phyloP scores from a whole-genome alignment of 257 asterid species.

The Salvia splendens region DNA sequence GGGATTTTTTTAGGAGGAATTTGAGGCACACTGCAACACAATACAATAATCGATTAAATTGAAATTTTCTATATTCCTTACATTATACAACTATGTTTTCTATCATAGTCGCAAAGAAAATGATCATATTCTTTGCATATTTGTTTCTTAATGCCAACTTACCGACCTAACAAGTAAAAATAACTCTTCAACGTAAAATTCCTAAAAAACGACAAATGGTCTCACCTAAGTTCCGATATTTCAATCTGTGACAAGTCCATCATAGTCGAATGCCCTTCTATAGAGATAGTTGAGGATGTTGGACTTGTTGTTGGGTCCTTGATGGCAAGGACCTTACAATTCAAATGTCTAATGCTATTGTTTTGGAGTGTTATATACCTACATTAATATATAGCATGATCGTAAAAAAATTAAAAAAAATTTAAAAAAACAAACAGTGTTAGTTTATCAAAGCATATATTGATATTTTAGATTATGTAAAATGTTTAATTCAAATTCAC shows the following conservation, averaged over 20 bases:
- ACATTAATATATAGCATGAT: not conserved
- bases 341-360: constrained; percentile 48
- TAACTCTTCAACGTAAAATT: not conserved
- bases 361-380: constrained; percentile 64
- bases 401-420: no score
- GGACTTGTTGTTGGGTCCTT: constrained; percentile 52
- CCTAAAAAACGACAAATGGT: not conserved
- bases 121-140: no score
- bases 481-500: no score
- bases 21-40: constrained; percentile 57
- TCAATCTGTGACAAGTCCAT: constrained; percentile 89
- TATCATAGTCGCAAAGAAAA: not conserved
- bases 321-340: constrained; percentile 74
- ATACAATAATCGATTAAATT: not conserved
- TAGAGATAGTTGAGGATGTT: constrained; percentile 45
- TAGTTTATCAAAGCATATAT: no score
- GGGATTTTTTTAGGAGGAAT: constrained; percentile 55
- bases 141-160: not conserved
- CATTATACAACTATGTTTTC: not conserved
- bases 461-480: no score
- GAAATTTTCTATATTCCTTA: not conserved
- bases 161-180: not conserved
- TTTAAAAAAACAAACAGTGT: no score
- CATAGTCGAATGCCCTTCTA: constrained; percentile 51
- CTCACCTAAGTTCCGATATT: constrained; percentile 66